Conservation (phyloP, 371 early-diverging fungal genomes). For the Rhizopus sp. region DNA sequence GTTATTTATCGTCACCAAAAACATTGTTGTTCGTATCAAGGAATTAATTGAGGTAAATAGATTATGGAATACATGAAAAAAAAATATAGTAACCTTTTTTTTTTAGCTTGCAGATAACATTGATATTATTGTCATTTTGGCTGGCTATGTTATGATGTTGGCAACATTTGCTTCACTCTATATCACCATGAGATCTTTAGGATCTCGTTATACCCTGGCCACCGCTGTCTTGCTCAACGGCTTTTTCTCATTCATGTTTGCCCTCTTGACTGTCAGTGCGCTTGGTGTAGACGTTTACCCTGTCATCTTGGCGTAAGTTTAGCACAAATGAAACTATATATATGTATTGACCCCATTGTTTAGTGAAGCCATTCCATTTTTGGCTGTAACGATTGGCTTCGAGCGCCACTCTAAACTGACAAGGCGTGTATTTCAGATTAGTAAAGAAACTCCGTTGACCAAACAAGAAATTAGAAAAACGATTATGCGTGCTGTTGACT, state of each 20-base stretch:
- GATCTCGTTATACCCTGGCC: conserved; percentile 80
- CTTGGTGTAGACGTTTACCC: conserved; percentile 75
- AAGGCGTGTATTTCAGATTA: conserved; percentile 70
- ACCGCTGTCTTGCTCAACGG: conserved; percentile 69
- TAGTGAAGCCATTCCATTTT: conserved; percentile 90
- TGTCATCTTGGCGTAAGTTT: conserved; percentile 64
- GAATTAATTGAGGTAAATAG: conserved; percentile 59
- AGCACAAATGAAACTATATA: background rate
- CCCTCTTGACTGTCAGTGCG: conserved; percentile 66
- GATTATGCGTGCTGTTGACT: conserved; percentile 70
- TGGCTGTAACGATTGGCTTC: conserved; percentile 91
- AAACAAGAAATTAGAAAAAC: conserved; percentile 61
- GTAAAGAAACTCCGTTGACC: conserved; percentile 35
- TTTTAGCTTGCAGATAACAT: conserved; percentile 69
- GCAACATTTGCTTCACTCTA: conserved; percentile 83
- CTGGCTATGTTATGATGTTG: conserved; percentile 86
- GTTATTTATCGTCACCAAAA: conserved; percentile 47
- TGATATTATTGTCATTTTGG: conserved; percentile 80
- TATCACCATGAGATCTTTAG: conserved; percentile 84
- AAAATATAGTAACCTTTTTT: background rate
- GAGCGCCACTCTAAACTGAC: conserved; percentile 86
- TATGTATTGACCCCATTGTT: conserved; percentile 2
- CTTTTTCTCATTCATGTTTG: conserved; percentile 79
- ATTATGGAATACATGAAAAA: background rate
- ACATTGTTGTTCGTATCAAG: conserved; percentile 55